phyloP scores from a whole-genome alignment of 371 early-diverging fungal genomes.

The Lichtheimia ramosa region DNA sequence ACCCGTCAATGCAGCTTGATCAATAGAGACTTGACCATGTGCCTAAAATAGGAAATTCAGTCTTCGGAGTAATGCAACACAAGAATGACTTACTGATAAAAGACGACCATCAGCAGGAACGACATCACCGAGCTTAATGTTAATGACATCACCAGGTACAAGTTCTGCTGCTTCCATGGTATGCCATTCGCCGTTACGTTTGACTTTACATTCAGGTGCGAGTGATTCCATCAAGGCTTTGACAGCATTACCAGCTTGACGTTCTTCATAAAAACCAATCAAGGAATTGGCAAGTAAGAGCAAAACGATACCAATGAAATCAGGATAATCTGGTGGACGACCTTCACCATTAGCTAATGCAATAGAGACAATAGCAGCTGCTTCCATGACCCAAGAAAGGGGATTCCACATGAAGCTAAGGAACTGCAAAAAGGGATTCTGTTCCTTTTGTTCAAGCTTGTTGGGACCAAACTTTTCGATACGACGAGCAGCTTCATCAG shows the following conservation, averaged over 20 bases:
- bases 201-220: slow-evolving; percentile 74
- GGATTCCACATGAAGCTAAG: slow-evolving; percentile 87
- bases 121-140: slow-evolving; percentile 77
- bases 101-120: slow-evolving; percentile 78
- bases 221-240: slow-evolving; percentile 76
- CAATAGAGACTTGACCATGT: slow-evolving; percentile 55
- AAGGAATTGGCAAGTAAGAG: slow-evolving; percentile 80
- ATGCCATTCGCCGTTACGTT: slow-evolving; percentile 58
- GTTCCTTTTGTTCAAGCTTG: slow-evolving; percentile 71
- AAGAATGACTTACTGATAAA: slow-evolving; percentile 25
- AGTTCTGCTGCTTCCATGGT: slow-evolving; percentile 57
- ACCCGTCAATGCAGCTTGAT: slow-evolving; percentile 87
- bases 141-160: slow-evolving; percentile 79
- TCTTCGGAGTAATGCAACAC: slow-evolving; percentile 8
- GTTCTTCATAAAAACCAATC: slow-evolving; percentile 88
- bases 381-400: slow-evolving; percentile 81
- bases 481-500: slow-evolving; percentile 66
- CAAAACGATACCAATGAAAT: slow-evolving; percentile 81
- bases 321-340: slow-evolving; percentile 75
- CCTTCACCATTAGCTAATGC: slow-evolving; percentile 70
- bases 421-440: slow-evolving; percentile 83
- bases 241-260: slow-evolving; percentile 76
- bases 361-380: slow-evolving; percentile 73
- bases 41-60: slow-evolving; percentile 14
- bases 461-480: slow-evolving; percentile 69